Evolutionary conservation across 179 eudicot genomes (phyloP), one percentile per base, ranked within the genome.

Genomic region (Dionaea muscipula): DNA sequence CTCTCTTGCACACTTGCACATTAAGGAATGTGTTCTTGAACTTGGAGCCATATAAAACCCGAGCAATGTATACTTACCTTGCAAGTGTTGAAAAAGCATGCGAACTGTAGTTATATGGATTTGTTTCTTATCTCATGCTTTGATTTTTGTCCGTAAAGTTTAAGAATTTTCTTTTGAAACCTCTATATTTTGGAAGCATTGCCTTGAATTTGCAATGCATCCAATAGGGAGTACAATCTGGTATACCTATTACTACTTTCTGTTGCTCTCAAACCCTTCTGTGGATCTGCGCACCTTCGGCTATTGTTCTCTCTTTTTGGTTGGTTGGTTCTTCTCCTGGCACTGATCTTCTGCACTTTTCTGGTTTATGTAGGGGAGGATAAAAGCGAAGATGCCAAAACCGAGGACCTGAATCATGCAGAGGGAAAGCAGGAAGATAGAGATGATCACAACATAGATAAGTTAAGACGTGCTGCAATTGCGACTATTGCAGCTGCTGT

Each of bases 401-500:
- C 51, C 23, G 75, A 24, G 49, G 68, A 74, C 47, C 67, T 71
- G 39, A 72, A 69, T 35, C 51, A 75, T 15, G 16, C 41, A 26
- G 67, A 40, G 59, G 19, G 60, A 43, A 80, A 76, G 45, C 81
- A 63, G 40, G 35, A 31, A 11, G 55, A 60, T 44, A 80, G 74
- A 46, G 82, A 63, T 45, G 72, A 73, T 33, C 70, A 61, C 17
- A 59, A 47, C 55, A 57, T 71, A 37, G 73, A 77, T 53, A 88
- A 76, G 67, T 48, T 93, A 57, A 88, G 81, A 66, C 79, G 75
- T 45, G 95, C 91, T 60, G 94, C 94, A 44, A 63, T 76, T 37
- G 77, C 93, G 51, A 85, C 96, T 40, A 55, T 93, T 33, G 80
- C 99, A 14, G 95, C 96, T 50, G 99, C 96, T 51, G 96, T 95